These are phyloP conservation scores for Podila clonocystis DNA, from an alignment of 192 early-diverging fungal species.

Conservation along the genomic window DNA sequence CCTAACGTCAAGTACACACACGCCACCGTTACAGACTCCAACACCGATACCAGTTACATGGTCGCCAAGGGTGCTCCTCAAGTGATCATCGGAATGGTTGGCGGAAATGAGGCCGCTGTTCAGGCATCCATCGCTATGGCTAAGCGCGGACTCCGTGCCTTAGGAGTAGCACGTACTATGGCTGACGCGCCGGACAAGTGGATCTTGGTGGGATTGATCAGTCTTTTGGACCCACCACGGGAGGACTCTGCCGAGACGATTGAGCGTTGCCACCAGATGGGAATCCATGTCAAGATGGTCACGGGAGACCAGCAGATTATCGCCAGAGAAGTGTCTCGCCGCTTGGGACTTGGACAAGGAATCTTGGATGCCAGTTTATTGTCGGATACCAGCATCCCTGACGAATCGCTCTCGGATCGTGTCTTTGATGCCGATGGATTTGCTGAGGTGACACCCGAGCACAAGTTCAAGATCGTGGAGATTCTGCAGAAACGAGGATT, in stretches of 20 bases:
- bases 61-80: constrained; percentile 89
- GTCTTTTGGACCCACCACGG: constrained; percentile 86
- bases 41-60: constrained; percentile 79
- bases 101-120: constrained; percentile 61
- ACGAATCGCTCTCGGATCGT: constrained; percentile 78
- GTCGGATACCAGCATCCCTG: constrained; percentile 68
- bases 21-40: constrained; percentile 78
- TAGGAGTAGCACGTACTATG: constrained; percentile 74
- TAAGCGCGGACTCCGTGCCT: constrained; percentile 70
- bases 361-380: constrained; percentile 87
- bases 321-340: constrained; percentile 87
- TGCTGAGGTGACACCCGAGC: constrained; percentile 94
- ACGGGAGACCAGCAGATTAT: constrained; percentile 94
- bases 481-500: constrained; percentile 83
- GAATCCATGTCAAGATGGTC: constrained; percentile 93
- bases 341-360: constrained; percentile 86
- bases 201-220: constrained; percentile 88
- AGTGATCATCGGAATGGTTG: constrained; percentile 65
- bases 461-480: constrained; percentile 94
- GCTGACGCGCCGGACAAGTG: constrained; percentile 67
- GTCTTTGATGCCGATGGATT: constrained; percentile 89
- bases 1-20: constrained; percentile 88
- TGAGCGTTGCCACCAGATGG: constrained; percentile 81
- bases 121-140: constrained; percentile 68
- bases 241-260: constrained; percentile 89